These are phyloP conservation scores for Fomitopsis serialis DNA, from an alignment of 768 basidiomycete species.

Conservation along the genomic window DNA sequence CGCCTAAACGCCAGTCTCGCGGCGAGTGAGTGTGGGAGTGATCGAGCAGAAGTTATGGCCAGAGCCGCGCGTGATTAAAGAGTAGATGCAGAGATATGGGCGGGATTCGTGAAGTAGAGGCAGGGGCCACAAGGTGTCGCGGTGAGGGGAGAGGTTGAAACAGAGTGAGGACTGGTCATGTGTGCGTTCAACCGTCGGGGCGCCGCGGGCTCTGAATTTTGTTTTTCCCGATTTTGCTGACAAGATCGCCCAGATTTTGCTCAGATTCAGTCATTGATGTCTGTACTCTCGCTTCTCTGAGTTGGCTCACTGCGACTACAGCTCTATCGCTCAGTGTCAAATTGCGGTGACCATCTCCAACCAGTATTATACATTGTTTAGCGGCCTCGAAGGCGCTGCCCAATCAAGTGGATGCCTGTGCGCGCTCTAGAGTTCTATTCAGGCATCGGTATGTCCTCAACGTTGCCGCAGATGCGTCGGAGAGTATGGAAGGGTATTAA, in stretches of 20 bases:
- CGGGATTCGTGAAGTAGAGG: background rate
- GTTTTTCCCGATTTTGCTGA: background rate
- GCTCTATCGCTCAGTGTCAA: too few relatives aligned
- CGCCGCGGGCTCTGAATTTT: background rate
- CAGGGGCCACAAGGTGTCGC: background rate
- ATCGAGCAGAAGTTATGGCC: too few relatives aligned
- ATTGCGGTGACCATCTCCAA: background rate
- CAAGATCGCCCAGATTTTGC: too few relatives aligned
- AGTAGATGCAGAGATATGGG: background rate
- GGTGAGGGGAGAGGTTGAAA: background rate
- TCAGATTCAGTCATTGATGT: too few relatives aligned
- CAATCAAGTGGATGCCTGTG: slow-evolving; percentile 4
- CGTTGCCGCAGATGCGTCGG: background rate
- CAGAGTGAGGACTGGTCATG: background rate
- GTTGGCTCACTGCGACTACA: too few relatives aligned
- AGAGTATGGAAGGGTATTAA: background rate
- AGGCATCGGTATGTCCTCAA: slow-evolving; percentile 58
- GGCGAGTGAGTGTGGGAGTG: too few relatives aligned
- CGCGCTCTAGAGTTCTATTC: slow-evolving; percentile 63
- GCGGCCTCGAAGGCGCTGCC: too few relatives aligned
- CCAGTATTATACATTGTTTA: too few relatives aligned
- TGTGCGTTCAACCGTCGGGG: background rate
- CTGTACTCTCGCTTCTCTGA: too few relatives aligned
- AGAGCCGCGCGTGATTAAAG: background rate
- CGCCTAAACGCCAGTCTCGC: background rate